Base-by-base conservation (phyloP, 805 yeast genomes). In the Sugiyamaella mastotermitis region DNA sequence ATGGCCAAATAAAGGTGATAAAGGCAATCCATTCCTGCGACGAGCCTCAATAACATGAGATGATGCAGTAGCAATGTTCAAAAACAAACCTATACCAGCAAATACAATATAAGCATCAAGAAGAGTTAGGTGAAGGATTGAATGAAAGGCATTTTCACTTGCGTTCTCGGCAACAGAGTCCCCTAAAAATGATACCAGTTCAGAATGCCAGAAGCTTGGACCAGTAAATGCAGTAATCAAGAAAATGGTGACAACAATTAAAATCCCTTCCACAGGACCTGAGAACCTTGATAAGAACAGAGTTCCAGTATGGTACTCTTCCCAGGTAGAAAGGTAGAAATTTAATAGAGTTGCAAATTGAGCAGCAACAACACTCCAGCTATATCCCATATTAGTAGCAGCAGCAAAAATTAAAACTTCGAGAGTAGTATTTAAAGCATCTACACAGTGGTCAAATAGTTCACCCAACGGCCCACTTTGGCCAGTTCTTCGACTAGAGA, bases 201-300 rank as follows among this genome's bases (percentile, higher is more conserved):
- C 60, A 9, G 53, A 46, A 33, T 68, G 67, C 94, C 95, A 88
- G 27, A 76, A 55, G 1, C 65, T 69, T 3, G 85, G 80, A 2
- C 97, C 97, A 37, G 64, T 59, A 24, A 76, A 40, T 3, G 85
- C 95, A 0, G 94, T 82, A 16, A 72, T 31, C 3, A 74, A 39
- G 53, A 74, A 85, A 13, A 80, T 61, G 0, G 51, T 57, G 16
- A 74, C 60, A 37, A 85, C 66, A 62, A 80, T 68, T 47, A 86
- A 56, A 20, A 88, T 83, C 2, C 97, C 97, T 61, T 88, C 97
- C 3, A 90, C 97, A 0, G 97, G 97, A 0, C 97, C 97, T 10
- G 94, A 82, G 51, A 85, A 78, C 45, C 72, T 78, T 24, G 90
- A 77, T 37, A 88, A 65, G 58, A 71, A 88, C 35, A 88, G 66